Base-by-base conservation (phyloP, 1,139 yeast genomes). In the Nematodospora anomalae region DNA sequence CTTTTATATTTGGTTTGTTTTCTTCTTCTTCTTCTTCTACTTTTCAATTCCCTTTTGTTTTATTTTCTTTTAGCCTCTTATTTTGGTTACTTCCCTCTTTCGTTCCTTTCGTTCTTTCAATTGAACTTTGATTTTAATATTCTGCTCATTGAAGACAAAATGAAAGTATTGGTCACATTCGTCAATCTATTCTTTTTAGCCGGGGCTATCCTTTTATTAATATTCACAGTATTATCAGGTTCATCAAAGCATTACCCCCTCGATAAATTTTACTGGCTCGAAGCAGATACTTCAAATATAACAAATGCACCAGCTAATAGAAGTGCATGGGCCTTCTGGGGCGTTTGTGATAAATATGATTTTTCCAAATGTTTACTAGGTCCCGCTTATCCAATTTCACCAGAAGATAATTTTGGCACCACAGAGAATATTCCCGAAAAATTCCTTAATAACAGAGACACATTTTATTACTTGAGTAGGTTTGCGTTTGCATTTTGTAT, bases 271-370 rank as follows among this genome's bases (percentile, higher is more conserved):
- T 84, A 80, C 63, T 82, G 89, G 89, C 55, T 84, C 32, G 67
- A 75, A 56, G 92, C 83, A 35, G 82, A 83, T 55, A 83, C 92
- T 35, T 59, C 76, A 1, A 55, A 55, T 35, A 79, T 83, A 38
- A 45, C 71, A 7, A 64, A 67, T 40, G 87, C 89, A n/a, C 71
- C 74, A 25, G 62, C 58, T 25, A 42, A 58, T 22, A 50, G 50
- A 40, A 65, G 87, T 13, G 79, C 86, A 46, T 84, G 92, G 92
- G 80, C 90, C 2, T 84, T 79, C 67, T 84, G 94, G 94, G 92
- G 92, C 49, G 74, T 82, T 32, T 82, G 89, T 60, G 71, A 73
- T 38, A 62, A 64, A 33, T 41, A 52, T 16, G 53, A 62, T 51
- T 63, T 64, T 45, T 63, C 71, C 35, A 75, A 82, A 12, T 70